These are phyloP conservation scores for Juglanconis oblonga DNA, from an alignment of 2,329 filamentous ascomycete species.

Conservation along the genomic window DNA sequence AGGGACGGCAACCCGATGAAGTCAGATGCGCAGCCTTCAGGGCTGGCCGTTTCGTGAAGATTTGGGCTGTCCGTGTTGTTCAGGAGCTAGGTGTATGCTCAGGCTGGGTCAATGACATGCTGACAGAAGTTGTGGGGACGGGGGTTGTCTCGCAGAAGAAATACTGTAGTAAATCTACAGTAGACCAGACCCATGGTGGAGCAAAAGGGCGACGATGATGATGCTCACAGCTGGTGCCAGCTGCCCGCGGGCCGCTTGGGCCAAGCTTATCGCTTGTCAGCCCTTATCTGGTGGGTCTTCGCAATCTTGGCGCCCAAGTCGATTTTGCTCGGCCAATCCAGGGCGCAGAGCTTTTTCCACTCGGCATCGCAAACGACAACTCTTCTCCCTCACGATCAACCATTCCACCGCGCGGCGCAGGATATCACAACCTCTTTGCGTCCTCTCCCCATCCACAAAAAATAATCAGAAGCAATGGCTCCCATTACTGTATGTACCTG, in stretches of 20 bases:
- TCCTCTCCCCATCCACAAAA: conserved; percentile 29
- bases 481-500: conserved; percentile 80
- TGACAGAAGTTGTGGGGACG: too few species aligned
- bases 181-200: too few species aligned
- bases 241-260: neutral
- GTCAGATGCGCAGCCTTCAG: too few species aligned
- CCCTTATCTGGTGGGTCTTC: conserved; percentile 7
- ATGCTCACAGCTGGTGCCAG: neutral
- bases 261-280: neutral
- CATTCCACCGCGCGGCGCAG: conserved; percentile 60
- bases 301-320: neutral
- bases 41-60: too few species aligned
- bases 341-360: conserved; percentile 6
- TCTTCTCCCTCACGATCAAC: conserved; percentile 1
- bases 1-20: too few species aligned
- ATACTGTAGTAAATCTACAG: too few species aligned
- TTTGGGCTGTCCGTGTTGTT: too few species aligned
- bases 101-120: too few species aligned
- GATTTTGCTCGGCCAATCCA: neutral
- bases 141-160: too few species aligned
- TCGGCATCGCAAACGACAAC: conserved; percentile 1
- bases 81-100: too few species aligned
- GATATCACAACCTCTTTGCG: conserved; percentile 71
- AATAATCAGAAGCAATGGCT: conserved; percentile 67
- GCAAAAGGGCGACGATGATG: too few species aligned